These are phyloP conservation scores for Hanseniaspora taiwanica DNA, from an alignment of 805 yeast species.

Conservation along the genomic window DNA sequence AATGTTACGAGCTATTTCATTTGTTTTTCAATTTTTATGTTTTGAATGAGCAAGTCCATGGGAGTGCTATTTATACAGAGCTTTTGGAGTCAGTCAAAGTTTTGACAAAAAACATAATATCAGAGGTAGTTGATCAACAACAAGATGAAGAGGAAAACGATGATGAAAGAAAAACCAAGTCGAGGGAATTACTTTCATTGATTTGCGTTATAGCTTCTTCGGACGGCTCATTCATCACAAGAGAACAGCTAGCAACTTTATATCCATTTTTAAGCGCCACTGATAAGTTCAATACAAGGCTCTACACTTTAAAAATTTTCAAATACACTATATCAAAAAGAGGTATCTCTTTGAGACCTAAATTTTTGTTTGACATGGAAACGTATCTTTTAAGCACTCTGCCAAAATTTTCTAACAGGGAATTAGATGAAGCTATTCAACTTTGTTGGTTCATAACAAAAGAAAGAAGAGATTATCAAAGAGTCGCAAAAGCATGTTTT, in stretches of 20 bases:
- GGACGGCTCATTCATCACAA: conserved; percentile 39
- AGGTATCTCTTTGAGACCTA: conserved; percentile 31
- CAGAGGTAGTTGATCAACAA: conserved; percentile 16
- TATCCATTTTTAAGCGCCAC: conserved; percentile 51
- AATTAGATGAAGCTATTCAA: conserved; percentile 64
- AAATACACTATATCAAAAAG: conserved; percentile 33
- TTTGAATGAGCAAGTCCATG: conserved; percentile 19
- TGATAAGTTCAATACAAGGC: conserved; percentile 26
- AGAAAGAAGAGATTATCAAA: conserved; percentile 31
- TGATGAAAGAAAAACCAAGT: conserved; percentile 15
- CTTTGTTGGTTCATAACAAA: conserved; percentile 45
- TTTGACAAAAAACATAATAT: conserved; percentile 15
- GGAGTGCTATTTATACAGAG: conserved; percentile 3
- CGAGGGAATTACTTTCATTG: conserved; percentile 19
- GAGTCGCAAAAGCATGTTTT: conserved; percentile 48
- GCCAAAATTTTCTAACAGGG: conserved; percentile 46
- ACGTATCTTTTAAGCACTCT: conserved; percentile 38
- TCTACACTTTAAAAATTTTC: conserved; percentile 42
- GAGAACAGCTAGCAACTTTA: conserved; percentile 53
- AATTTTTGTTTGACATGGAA: conserved; percentile 38
- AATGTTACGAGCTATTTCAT: conserved; percentile 32
- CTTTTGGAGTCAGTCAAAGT: conserved; percentile 6
- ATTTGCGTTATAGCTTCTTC: conserved; percentile 40
- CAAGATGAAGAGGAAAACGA: conserved; percentile 16
- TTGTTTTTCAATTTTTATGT: conserved; percentile 34